Conservation (phyloP, 192 early-diverging fungal genomes). For the Chytriomyces sp. region DNA sequence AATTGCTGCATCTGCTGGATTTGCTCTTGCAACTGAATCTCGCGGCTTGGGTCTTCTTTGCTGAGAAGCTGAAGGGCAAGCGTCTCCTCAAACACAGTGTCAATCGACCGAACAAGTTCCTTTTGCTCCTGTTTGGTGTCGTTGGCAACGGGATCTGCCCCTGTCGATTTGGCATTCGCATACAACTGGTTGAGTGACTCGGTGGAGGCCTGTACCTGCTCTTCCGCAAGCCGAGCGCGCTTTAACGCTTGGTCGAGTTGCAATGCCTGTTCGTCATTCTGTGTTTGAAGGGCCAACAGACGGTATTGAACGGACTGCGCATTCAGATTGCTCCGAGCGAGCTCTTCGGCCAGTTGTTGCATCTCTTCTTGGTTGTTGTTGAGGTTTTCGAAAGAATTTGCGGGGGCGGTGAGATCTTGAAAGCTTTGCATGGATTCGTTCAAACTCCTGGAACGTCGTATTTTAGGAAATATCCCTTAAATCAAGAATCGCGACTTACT, state of each 20-base stretch:
- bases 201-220: background rate
- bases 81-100: slow-evolving; percentile 19
- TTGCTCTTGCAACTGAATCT: slow-evolving; percentile 15
- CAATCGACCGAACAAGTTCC: slow-evolving; percentile 21
- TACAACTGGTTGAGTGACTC: slow-evolving; percentile 16
- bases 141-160: background rate
- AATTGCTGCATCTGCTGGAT: slow-evolving; percentile 30
- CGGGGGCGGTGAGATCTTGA: slow-evolving; percentile 5
- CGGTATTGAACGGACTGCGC: slow-evolving; percentile 23
- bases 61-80: slow-evolving; percentile 8
- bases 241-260: slow-evolving; percentile 19
- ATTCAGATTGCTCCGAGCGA: background rate
- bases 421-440: slow-evolving; percentile 8
- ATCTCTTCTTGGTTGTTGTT: background rate
- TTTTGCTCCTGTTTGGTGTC: slow-evolving; percentile 15
- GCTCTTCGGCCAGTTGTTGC: background rate
- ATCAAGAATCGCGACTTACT: background rate
- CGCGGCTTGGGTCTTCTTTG: slow-evolving; percentile 11
- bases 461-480: background rate
- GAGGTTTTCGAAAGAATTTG: slow-evolving; percentile 24
- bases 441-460: background rate
- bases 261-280: slow-evolving; percentile 1
- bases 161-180: background rate
- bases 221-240: slow-evolving; percentile 11
- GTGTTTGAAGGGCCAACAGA: slow-evolving; percentile 16